Conservation (phyloP, 2,329 filamentous ascomycete genomes). For the Dactylellina leptospora region DNA sequence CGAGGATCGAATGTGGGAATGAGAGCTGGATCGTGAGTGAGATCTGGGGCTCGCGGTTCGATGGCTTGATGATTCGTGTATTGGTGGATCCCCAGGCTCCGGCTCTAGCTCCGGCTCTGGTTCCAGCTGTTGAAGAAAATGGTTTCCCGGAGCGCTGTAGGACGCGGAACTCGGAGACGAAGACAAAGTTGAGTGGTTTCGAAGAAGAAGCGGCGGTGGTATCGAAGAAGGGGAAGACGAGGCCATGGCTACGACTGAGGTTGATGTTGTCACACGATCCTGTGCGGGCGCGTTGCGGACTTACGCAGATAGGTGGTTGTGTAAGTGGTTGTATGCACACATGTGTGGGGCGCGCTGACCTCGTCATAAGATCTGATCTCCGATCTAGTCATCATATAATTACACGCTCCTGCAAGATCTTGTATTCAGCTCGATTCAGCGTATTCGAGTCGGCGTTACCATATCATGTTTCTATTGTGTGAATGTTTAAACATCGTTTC, state of each 20-base stretch:
- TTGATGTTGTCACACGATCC: too few relatives aligned
- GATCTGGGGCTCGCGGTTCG: not conserved
- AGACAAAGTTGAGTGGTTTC: constrained; percentile 29
- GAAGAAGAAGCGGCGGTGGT: constrained; percentile 23
- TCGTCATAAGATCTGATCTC: too few relatives aligned
- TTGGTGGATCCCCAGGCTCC: constrained; percentile 10
- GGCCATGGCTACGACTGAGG: constrained; percentile 23
- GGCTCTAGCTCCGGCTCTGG: constrained; percentile 35
- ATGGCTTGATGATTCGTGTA: constrained; percentile 19
- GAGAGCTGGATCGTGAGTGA: not conserved
- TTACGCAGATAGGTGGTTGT: too few relatives aligned
- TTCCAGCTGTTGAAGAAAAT: constrained; percentile 46
- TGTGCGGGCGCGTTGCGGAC: not conserved
- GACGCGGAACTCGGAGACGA: constrained; percentile 47
- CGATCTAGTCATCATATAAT: too few relatives aligned
- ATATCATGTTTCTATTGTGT: too few relatives aligned
- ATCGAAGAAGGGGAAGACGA: constrained; percentile 32
- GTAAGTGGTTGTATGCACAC: too few relatives aligned
- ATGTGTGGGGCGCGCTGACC: too few relatives aligned
- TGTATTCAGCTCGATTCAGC: too few relatives aligned
- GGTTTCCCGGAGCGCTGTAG: constrained; percentile 46
- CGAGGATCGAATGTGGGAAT: not conserved
- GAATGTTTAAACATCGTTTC: too few relatives aligned
- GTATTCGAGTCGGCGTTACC: too few relatives aligned
- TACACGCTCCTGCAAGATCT: too few relatives aligned